Conservation (phyloP, 179 eudicot genomes). For the Actinidia arguta region DNA sequence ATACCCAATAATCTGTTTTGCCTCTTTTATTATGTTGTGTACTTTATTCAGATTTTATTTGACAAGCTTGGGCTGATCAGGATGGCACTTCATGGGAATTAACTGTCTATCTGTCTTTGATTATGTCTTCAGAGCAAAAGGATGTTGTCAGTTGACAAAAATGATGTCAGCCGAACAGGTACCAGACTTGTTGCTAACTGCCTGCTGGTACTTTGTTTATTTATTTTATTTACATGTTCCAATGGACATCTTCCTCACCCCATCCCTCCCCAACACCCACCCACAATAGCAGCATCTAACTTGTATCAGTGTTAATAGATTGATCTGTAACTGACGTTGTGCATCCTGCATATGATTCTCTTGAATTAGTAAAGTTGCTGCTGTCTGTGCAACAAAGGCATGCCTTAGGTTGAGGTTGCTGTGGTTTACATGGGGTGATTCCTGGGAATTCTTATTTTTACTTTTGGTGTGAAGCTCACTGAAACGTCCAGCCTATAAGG, state of each 20-base stretch:
- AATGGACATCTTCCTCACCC: not conserved
- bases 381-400: not conserved
- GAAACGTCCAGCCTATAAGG: too few relatives aligned
- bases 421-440: not conserved
- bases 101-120: constrained; percentile 5
- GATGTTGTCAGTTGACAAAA: constrained; percentile 50
- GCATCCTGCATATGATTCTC: not conserved
- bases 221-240: not conserved
- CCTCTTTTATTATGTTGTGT: not conserved
- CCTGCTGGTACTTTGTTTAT: not conserved
- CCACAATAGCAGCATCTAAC: not conserved
- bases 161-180: constrained; percentile 68
- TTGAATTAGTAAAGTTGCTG: constrained; percentile 5
- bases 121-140: constrained; percentile 60
- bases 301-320: not conserved
- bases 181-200: constrained; percentile 6
- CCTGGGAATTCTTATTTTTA: too few relatives aligned
- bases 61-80: not conserved
- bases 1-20: not conserved
- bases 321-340: not conserved
- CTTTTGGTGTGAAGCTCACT: too few relatives aligned
- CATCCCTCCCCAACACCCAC: too few relatives aligned
- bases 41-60: not conserved
- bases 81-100: constrained; percentile 10
- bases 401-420: not conserved